Evolutionary conservation across 2,329 filamentous ascomycete species (phyloP).

Genomic region (Fusarium sp.): DNA sequence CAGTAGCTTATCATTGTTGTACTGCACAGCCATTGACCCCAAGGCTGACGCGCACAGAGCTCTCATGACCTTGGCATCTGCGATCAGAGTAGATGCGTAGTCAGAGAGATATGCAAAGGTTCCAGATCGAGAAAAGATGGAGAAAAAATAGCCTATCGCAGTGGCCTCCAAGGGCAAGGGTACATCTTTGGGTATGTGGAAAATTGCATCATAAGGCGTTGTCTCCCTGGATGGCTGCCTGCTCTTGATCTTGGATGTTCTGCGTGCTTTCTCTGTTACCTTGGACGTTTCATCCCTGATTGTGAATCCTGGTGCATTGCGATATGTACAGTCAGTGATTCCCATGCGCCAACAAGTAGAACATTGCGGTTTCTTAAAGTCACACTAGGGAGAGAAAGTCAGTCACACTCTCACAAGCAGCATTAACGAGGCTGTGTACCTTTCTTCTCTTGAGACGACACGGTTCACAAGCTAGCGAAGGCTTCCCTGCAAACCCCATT

Average conservation of each 20-base stretch:
- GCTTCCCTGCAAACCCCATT: constrained; percentile 14
- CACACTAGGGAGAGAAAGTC: neutral
- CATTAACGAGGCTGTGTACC: neutral
- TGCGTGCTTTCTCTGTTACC: neutral
- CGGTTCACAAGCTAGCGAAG: constrained; percentile 9
- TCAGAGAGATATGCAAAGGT: neutral
- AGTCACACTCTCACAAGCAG: neutral
- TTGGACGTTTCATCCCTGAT: constrained; percentile 4
- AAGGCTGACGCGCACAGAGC: constrained; percentile 5
- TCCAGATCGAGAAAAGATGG: constrained; percentile 1
- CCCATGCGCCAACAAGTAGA: constrained; percentile 1
- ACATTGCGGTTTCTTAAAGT: constrained; percentile 6
- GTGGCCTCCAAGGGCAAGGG: neutral
- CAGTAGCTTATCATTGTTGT: neutral
- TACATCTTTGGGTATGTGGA: neutral
- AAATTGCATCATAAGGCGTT: neutral
- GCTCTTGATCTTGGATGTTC: no score
- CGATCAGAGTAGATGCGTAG: neutral
- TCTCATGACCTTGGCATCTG: neutral
- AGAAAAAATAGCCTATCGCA: constrained; percentile 7
- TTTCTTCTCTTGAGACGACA: constrained; percentile 16
- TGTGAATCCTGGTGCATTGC: neutral
- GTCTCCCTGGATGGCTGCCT: neutral
- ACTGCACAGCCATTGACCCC: constrained; percentile 6
- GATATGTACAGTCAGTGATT: constrained; percentile 4